A percentile compares a stretch with the other conserved stretches of the same genome.
These are phyloP conservation scores for Wickerhamiella slavikovae DNA, from an alignment of 805 yeast species.

Conservation along the genomic window DNA sequence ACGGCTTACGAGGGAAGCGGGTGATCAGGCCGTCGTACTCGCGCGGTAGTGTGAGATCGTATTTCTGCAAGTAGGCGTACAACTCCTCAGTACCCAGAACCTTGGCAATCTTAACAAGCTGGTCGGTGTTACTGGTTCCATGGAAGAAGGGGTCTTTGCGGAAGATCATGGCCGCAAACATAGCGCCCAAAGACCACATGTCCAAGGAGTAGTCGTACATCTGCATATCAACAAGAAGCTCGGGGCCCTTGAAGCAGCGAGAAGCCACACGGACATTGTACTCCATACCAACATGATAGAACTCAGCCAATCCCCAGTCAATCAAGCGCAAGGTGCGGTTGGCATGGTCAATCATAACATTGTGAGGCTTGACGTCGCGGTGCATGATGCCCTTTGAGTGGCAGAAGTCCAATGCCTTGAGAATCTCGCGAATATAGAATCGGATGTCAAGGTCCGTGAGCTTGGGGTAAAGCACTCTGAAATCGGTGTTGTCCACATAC, in stretches of 20 bases:
- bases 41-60: conserved; percentile 44
- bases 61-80: conserved; percentile 42
- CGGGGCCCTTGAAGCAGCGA: conserved; percentile 84
- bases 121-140: conserved; percentile 81
- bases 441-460: conserved; percentile 57
- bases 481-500: conserved; percentile 66
- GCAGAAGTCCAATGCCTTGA: conserved; percentile 66
- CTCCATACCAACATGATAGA: conserved; percentile 74
- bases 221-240: conserved; percentile 59
- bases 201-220: conserved; percentile 78
- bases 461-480: conserved; percentile 67
- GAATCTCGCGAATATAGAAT: conserved; percentile 63
- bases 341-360: conserved; percentile 76
- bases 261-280: conserved; percentile 86
- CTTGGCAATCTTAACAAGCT: conserved; percentile 71
- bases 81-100: conserved; percentile 73
- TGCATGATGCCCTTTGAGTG: conserved; percentile 93
- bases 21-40: conserved; percentile 60
- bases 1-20: conserved; percentile 65
- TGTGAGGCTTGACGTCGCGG: conserved; percentile 85
- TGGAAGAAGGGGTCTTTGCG: conserved; percentile 84
- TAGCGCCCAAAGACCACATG: conserved; percentile 81
- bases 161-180: conserved; percentile 75
- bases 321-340: conserved; percentile 43
- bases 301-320: conserved; percentile 93